These are phyloP conservation scores for Calonectria pseudoturangicola DNA, from an alignment of 2,329 filamentous ascomycete genomes.

Conservation along the genomic window DNA sequence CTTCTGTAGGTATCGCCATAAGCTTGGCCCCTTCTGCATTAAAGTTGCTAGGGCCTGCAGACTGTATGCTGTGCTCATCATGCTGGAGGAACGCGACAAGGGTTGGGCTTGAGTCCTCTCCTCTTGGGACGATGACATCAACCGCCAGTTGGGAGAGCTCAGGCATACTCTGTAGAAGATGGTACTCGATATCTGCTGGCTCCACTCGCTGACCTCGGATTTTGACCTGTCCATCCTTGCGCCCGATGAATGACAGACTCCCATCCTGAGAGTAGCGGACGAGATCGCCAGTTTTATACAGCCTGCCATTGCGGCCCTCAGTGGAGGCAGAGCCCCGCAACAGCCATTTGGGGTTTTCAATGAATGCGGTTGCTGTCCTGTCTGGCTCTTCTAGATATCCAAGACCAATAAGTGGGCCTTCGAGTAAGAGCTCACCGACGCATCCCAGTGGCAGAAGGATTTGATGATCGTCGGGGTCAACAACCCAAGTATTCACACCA, in stretches of 20 bases:
- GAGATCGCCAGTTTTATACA: constrained; percentile 70
- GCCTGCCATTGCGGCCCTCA: constrained; percentile 35
- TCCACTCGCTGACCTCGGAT: constrained; percentile 12
- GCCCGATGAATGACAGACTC: constrained; percentile 65
- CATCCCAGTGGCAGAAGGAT: constrained; percentile 18
- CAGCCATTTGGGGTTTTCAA: constrained; percentile 27
- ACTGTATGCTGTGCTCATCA: background rate
- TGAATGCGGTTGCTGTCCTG: background rate
- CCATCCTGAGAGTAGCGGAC: constrained; percentile 64
- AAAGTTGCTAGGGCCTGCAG: background rate
- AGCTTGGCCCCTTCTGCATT: background rate
- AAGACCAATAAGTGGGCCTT: constrained; percentile 23
- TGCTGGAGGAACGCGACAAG: constrained; percentile 1
- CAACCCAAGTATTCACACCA: constrained; percentile 33
- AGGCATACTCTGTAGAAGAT: background rate
- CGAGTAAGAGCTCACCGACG: constrained; percentile 34
- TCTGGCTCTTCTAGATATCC: constrained; percentile 17
- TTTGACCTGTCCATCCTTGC: constrained; percentile 65
- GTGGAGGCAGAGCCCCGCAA: background rate
- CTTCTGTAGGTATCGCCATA: background rate
- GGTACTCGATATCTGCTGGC: background rate
- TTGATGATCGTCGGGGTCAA: constrained; percentile 30
- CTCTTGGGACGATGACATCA: background rate
- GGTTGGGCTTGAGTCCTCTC: background rate
- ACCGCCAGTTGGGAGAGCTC: background rate